Base-by-base conservation (phyloP, 495 filamentous ascomycete species). In the Aspergillus carlsbadensis region DNA sequence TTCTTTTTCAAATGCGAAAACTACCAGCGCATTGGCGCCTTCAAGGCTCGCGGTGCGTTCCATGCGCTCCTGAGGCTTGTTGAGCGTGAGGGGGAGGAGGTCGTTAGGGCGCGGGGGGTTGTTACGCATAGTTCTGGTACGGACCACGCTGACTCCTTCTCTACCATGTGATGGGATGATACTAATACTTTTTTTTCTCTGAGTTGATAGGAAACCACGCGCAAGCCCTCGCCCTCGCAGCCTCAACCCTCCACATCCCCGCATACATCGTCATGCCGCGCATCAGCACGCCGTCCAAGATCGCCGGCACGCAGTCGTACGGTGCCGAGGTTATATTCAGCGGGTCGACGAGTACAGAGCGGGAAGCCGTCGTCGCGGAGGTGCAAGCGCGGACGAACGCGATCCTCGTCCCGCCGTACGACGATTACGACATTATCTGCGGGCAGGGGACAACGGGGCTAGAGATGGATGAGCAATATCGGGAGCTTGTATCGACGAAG, bases 1-100 rank as follows among this genome's bases (percentile, higher is more conserved):
- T 80, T 98, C 58, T 92, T 88, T 72, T 96, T 98, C 81, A 98
- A 98, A 75, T 96, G 91, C 73, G 93, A 98, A 77, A 96, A 97
- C 73, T 80, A 86, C 34, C 93, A 97, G 74, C 85, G 84, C 42
- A 86, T 94, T 49, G 94, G 93, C 52, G 93, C 93, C 14, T 98
- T 98, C 76, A 98, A 98, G 75, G 86, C 84, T 17, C 78, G 93
- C 0, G 93, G 93, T 2, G 93, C 94, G 2, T 95, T 95, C 59
- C 91, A 97, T 75, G 93, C 93, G 2, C 66, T 98, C 40, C 76
- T 84, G 47, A 68, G 88, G n/a, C 69, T 98, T 58, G 83, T 82
- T 51, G 82, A 87, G 56, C 79, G 84, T 10, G 81, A n/a, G 13
- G 47, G 85, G 29, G 82, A 82, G 71, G 71, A 77, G 22, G 80